These are phyloP conservation scores for Chrysosphaeria jannelii DNA, from an alignment of 2,329 filamentous ascomycete genomes.

Conservation along the genomic window DNA sequence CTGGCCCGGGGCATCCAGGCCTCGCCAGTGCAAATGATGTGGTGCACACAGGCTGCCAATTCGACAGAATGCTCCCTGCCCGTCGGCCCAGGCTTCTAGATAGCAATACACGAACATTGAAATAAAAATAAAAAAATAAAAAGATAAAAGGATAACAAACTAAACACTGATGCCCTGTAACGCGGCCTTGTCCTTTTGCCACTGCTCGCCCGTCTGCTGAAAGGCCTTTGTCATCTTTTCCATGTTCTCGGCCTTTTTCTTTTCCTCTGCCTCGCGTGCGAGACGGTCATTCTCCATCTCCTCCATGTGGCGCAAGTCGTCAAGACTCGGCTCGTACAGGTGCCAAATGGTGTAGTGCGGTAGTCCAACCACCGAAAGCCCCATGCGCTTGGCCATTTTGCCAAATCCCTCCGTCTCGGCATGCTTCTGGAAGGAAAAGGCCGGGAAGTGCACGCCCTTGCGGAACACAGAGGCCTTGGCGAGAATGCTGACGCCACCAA, in stretches of 20 bases:
- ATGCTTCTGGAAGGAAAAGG: slow-evolving; percentile 95
- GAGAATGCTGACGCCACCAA: slow-evolving; percentile 88
- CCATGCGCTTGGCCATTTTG: slow-evolving; percentile 98
- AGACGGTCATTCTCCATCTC: slow-evolving; percentile 82
- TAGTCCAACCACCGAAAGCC: slow-evolving; percentile 77
- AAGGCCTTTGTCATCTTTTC: slow-evolving; percentile 62
- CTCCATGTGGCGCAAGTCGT: slow-evolving; percentile 94
- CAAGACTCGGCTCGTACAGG: slow-evolving; percentile 94
- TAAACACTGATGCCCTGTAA: slow-evolving; percentile 31
- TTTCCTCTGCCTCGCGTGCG: slow-evolving; percentile 52
- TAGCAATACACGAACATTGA: slow-evolving; percentile 1
- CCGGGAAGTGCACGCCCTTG: slow-evolving; percentile 84
- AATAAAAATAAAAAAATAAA: neutral
- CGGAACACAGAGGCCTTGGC: slow-evolving; percentile 91
- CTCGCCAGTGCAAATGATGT: slow-evolving; percentile 38
- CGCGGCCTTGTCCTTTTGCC: slow-evolving; percentile 68
- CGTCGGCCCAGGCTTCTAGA: slow-evolving; percentile 2
- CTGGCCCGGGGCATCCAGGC: slow-evolving; percentile 34
- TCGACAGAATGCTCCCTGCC: slow-evolving; percentile 15
- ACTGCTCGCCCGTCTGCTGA: slow-evolving; percentile 44
- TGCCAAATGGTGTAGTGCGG: slow-evolving; percentile 99
- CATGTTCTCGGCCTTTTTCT: slow-evolving; percentile 36
- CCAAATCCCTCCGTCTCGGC: slow-evolving; percentile 96
- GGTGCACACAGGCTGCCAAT: slow-evolving; percentile 30
- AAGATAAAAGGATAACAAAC: no score